Evolutionary conservation across 1,284 basidiomycete genomes (phyloP), one percentile per base, ranked within the genome.

Genomic region (Melanopsichium pennsylvanicum): DNA sequence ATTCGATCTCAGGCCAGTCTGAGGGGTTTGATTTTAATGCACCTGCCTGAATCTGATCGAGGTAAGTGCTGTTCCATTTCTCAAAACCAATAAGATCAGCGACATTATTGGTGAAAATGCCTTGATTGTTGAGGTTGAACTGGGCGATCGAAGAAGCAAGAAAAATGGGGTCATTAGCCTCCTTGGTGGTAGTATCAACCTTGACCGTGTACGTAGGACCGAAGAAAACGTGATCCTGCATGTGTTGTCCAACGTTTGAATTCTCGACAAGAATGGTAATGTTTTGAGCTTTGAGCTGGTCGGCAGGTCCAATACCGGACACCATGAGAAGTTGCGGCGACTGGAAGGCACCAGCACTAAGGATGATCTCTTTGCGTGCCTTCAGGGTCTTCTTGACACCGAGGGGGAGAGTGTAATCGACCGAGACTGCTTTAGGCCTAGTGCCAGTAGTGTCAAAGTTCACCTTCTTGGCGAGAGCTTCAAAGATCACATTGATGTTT

Each of bases 401-500:
- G 1, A 48, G n/a, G 0, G 55, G 47, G 23, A 69, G 16, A 5
- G 43, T 59, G 49, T 70, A 74, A 4, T 55, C 43, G 9, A 78
- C 72, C 22, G 63, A 57, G 10, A 44, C 60, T 18, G 71, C 73
- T 25, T 45, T 48, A 5, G 69, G 72, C 48, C 84, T 74, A 16
- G 81, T 76, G 12, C 84, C 74, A 1, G 81, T 51, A 1, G 77
- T 76, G 37, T 86, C 46, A 18, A 81, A 76, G 25, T 62, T 37
- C 35, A 81, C 64, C 48, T 72, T 74, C 49, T 76, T 78, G 4
- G 72, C 78, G 7, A 70, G 58, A 2, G 70, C 71, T 11, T 68
- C 40, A 27, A 71, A 74, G 38, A 74, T 47, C 16, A 81, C 72
- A 11, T 70, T 61, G 42, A 81, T 49, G 44, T 81, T 81, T 19